Base-by-base conservation (phyloP, 805 yeast genomes). In the Vanderwaltozyma yarrowii region DNA sequence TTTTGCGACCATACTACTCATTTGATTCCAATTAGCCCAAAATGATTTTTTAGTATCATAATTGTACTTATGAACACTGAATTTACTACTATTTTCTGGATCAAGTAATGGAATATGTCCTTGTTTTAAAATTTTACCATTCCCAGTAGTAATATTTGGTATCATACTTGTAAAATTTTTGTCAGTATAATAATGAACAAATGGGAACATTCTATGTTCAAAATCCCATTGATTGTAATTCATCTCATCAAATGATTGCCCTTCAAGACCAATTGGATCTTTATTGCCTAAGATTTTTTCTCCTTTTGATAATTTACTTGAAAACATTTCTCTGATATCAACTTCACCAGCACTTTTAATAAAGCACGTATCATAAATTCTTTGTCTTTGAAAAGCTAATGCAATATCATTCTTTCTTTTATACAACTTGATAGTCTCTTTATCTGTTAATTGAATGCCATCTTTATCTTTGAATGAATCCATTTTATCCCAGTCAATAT, bases 151-250 rank as follows among this genome's bases (percentile, higher is more conserved):
- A 30, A 49, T 32, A 4, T 32, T 33, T 16, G 54, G 54, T 13
- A 47, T 41, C 16, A 48, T 24, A 15, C 42, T 28, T 12, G 36
- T 35, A 32, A 49, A 46, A 12, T 37, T 45, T 11, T 36, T 21
- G 11, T n/a, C 23, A 30, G 40, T 35, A 32, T 31, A 47, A 11
- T 36, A 30, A 30, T 44, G 41, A 24, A 51, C 4, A 17, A 48
- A 39, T 3, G 55, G 54, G 38, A 46, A 50, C 52, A 51, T 49
- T 33, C 41, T 45, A n/a, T 37, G 38, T 39, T 49, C 50, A 38
- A 49, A 49, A 24, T 49, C 52, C 37, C 40, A 44, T 30, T 46
- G 50, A 20, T 42, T 28, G 9, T 11, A 11, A 12, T 15, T 8
- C 30, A 18, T 27, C 18, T 12, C 21, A 14, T 5, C 21, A 15